These are phyloP conservation scores for Sabuloglossum arenarium DNA, from an alignment of 495 filamentous ascomycete genomes.

Conservation along the genomic window DNA sequence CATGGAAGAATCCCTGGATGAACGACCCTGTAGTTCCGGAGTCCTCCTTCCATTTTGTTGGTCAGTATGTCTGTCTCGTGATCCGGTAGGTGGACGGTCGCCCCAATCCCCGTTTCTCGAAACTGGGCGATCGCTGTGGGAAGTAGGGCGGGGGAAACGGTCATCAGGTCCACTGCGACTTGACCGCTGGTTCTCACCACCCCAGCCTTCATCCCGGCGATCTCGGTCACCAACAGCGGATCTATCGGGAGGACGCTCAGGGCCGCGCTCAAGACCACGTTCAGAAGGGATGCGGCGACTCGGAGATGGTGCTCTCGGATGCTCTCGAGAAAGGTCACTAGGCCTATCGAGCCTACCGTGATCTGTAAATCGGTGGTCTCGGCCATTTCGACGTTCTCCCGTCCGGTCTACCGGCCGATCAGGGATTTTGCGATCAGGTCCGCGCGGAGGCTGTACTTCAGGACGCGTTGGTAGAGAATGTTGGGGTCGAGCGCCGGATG, in stretches of 20 bases:
- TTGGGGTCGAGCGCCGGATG: background rate
- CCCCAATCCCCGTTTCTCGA: slow-evolving; percentile 3
- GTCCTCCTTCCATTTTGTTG: slow-evolving; percentile 1
- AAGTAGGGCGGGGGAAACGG: background rate
- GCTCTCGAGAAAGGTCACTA: slow-evolving; percentile 1
- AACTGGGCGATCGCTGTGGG: slow-evolving; percentile 2
- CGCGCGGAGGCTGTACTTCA: slow-evolving; percentile 1
- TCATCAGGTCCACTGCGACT: slow-evolving; percentile 2
- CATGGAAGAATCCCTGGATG: slow-evolving; percentile 1
- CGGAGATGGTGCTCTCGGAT: background rate
- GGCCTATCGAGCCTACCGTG: background rate
- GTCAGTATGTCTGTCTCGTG: slow-evolving; percentile 1
- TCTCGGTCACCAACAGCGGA: background rate
- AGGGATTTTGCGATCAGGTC: background rate
- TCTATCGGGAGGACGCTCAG: background rate
- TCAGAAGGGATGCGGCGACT: background rate
- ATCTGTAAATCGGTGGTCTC: slow-evolving; percentile 4
- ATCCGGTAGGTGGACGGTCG: background rate
- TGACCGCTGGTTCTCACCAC: background rate
- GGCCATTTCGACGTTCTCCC: slow-evolving; percentile 1
- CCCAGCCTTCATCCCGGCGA: background rate
- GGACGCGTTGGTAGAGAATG: slow-evolving; percentile 6
- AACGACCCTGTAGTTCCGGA: background rate
- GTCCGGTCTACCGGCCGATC: background rate
- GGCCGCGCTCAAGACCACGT: background rate